A percentile compares a stretch with the other conserved stretches of the same genome.
Conservation (phyloP, 805 yeast genomes). For the Saccharomycopsis javanensis region DNA sequence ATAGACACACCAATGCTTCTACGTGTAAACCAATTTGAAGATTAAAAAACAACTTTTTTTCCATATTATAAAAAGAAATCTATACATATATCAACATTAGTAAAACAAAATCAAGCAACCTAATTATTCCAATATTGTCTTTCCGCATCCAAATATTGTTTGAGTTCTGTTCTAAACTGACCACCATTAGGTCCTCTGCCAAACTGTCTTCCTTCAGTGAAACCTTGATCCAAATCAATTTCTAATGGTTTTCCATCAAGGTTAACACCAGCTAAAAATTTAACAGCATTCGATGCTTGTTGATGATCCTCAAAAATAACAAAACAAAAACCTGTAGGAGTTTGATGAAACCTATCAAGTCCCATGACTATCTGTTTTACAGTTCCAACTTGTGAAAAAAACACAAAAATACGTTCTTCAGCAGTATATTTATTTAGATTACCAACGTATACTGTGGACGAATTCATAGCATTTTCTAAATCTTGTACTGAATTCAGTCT, state of each 20-base stretch:
- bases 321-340: slow-evolving; percentile 97
- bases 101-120: not conserved
- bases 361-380: slow-evolving; percentile 88
- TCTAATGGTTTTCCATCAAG: slow-evolving; percentile 75
- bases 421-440: slow-evolving; percentile 83
- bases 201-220: slow-evolving; percentile 88
- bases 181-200: slow-evolving; percentile 94
- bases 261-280: slow-evolving; percentile 70
- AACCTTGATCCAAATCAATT: slow-evolving; percentile 93
- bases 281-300: slow-evolving; percentile 75
- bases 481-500: slow-evolving; percentile 38
- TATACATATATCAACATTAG: not conserved
- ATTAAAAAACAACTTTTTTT: too few relatives aligned
- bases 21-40: too few relatives aligned
- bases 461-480: slow-evolving; percentile 52
- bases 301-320: slow-evolving; percentile 61
- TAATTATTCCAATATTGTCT: not conserved
- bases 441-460: slow-evolving; percentile 84
- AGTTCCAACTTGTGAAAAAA: slow-evolving; percentile 74
- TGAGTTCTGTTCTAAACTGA: slow-evolving; percentile 64
- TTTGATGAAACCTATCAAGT: slow-evolving; percentile 75
- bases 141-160: not conserved
- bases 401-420: slow-evolving; percentile 87
- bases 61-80: not conserved
- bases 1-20: too few relatives aligned